Evolutionary conservation across 2,329 filamentous ascomycete species (phyloP), one percentile per base, ranked within the genome.

Genomic region (Trichoderma sp.): DNA sequence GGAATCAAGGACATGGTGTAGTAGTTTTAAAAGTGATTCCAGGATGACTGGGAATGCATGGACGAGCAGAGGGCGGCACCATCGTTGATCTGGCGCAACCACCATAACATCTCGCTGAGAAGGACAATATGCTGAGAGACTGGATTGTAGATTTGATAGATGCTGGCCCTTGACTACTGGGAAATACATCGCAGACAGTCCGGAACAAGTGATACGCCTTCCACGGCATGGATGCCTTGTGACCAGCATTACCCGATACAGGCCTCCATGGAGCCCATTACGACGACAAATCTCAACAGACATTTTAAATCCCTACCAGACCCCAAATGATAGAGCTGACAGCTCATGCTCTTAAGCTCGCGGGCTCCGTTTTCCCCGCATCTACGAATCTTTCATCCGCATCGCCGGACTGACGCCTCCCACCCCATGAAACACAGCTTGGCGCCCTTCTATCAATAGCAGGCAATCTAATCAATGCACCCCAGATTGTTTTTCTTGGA

Each of bases 371-470:
- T 46, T 56, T 30, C 61, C 61, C 61, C 61, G 61, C 61, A 65
- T 65, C 26, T 46, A 14, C 21, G 4, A 65, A 56, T 65, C 51
- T 43, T 24, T 21, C 61, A 32, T 65, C 61, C 61, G 61, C 37
- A 65, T 37, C 24, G 51, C 61, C 61, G 61, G 61, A 56, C 61
- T 8, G 52, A 56, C 61, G 61, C 61, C 7, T 49, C 30, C 37
- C 43, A 37, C 49, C 34, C 28, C 28, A 63, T 52, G 32, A 24
- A 13, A 34, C 46, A 5, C 24, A 21, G 10, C 39, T 18, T 18
- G 39, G 37, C 39, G 18, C 18, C 39, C 39, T n/a, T 43, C 39
- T 43, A 43, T 43, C 39, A 43, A 43, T 43, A 43, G 39, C 16
- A 43, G 39, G 39, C 18, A 43, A 18, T 24, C 52, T 16, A n/a